Evolutionary conservation across 129 eudicot species (phyloP).

Genomic region (Mikania micrantha): DNA sequence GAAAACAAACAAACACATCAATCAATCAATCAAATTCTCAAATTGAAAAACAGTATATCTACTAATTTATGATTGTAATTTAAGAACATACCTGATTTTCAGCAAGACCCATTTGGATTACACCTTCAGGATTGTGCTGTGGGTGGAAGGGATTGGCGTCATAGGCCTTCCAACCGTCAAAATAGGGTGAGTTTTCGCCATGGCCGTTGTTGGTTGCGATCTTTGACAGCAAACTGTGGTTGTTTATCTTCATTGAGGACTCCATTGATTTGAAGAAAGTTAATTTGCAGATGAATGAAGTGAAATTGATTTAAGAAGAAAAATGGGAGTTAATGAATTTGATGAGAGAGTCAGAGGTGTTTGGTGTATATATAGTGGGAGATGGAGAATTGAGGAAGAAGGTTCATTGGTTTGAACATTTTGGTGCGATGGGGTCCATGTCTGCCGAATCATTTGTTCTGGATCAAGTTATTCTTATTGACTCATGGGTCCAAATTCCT

Average conservation of each 20-base stretch:
- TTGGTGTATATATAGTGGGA: conserved; percentile 6
- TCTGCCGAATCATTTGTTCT: not conserved
- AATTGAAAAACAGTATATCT: too few species aligned
- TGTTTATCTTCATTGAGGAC: not conserved
- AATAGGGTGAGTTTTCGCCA: conserved; percentile 64
- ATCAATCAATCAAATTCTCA: too few species aligned
- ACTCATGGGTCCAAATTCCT: too few species aligned
- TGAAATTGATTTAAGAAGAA: not conserved
- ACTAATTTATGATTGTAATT: too few species aligned
- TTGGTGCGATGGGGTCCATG: too few species aligned
- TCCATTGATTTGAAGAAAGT: not conserved
- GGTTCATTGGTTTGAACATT: conserved; percentile 8
- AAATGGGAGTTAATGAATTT: not conserved
- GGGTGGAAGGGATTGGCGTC: conserved; percentile 49
- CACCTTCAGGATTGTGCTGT: conserved; percentile 37
- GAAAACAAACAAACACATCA: too few species aligned
- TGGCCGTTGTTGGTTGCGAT: conserved; percentile 51
- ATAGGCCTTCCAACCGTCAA: conserved; percentile 71
- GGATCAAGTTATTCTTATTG: too few species aligned
- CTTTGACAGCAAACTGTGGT: conserved; percentile 30
- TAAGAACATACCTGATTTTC: conserved; percentile 30
- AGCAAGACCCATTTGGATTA: conserved; percentile 68
- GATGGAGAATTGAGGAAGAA: not conserved
- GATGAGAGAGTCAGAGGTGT: too few species aligned
- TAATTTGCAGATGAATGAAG: not conserved